phyloP scores from a whole-genome alignment of 371 early-diverging fungal genomes.

The Lichtheimia ornata region DNA sequence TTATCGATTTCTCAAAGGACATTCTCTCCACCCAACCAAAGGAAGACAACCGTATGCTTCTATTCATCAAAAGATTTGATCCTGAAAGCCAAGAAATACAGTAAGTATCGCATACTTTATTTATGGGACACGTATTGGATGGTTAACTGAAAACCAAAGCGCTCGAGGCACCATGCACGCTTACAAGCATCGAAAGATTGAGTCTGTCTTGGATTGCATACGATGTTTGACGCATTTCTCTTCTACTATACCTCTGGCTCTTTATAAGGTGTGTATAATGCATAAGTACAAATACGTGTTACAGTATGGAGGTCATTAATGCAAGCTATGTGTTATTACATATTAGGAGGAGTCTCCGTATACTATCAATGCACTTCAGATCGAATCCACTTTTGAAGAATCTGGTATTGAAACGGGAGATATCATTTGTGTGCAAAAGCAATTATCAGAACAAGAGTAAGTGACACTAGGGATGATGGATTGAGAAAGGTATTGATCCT shows the following conservation, averaged over 20 bases:
- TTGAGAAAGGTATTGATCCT: not conserved
- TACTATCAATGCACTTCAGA: constrained; percentile 36
- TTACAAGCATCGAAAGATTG: too few species aligned
- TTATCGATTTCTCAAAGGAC: constrained; percentile 13
- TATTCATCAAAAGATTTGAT: constrained; percentile 30
- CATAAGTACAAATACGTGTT: too few species aligned
- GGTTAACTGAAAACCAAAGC: too few species aligned
- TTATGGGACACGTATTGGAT: too few species aligned
- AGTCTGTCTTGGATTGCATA: constrained; percentile 55
- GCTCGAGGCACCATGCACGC: too few species aligned
- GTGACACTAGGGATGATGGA: constrained; percentile 9
- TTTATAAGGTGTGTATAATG: constrained; percentile 64
- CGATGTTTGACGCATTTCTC: constrained; percentile 57
- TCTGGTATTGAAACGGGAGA: constrained; percentile 91
- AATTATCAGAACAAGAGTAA: constrained; percentile 61
- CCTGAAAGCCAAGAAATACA: constrained; percentile 16
- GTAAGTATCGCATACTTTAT: constrained; percentile 9
- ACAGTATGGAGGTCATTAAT: too few species aligned
- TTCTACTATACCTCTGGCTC: constrained; percentile 49
- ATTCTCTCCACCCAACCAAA: constrained; percentile 11
- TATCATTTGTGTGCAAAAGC: constrained; percentile 83
- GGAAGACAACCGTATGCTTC: constrained; percentile 7
- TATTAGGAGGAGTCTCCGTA: too few species aligned
- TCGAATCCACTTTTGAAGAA: constrained; percentile 59
- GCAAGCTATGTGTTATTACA: too few species aligned